Base-by-base conservation (phyloP, 495 filamentous ascomycete species). In the Cercophora newfieldiana region DNA sequence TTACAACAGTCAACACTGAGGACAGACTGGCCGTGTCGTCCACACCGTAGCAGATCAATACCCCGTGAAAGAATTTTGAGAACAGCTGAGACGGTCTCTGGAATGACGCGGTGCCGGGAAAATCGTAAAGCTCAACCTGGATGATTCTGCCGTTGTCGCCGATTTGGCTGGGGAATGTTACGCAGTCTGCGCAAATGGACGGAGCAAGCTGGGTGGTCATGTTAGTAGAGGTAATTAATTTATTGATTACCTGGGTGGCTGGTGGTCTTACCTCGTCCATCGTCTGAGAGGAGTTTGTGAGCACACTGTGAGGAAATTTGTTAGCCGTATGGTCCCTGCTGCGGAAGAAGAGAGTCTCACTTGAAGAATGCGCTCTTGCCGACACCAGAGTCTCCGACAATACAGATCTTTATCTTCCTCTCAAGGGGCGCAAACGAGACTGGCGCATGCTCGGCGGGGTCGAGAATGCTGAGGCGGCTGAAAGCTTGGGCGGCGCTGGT, bases 91-190 rank as follows among this genome's bases (percentile, higher is more conserved):
- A 29, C 12, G 63, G 44, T 33, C 47, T 33, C 24, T 48, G 51
- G 10, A 67, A 24, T 1, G 21, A 7, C 16, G 28, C 10, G 18
- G 37, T 51, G 7, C 73, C 73, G 2, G 73, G 73, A 54, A 75
- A 68, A 55, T 75, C 75, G 71, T 73, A 77, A 3, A 77, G 25
- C 71, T 75, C 73, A 22, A 75, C 54, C 25, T 26, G 18, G 54
- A 30, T 25, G 26, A 66, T 31, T 22, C 50, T 1, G 12, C 48
- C 49, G 8, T 8, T 44, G 10, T 64, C 51, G 51, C 68, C 61
- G n/a, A 26, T n/a, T 44, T 51, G 7, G 7, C 64, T 53, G 30
- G 63, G 51, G n/a, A 74, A 48, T 4, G 48, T 71, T 14, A 53
- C 53, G 63, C 29, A 65, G 24, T 68, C 66, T 3, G 69, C 71